Base-by-base conservation (phyloP, 208 protist species). In the Blastocrithidia nonstop region DNA sequence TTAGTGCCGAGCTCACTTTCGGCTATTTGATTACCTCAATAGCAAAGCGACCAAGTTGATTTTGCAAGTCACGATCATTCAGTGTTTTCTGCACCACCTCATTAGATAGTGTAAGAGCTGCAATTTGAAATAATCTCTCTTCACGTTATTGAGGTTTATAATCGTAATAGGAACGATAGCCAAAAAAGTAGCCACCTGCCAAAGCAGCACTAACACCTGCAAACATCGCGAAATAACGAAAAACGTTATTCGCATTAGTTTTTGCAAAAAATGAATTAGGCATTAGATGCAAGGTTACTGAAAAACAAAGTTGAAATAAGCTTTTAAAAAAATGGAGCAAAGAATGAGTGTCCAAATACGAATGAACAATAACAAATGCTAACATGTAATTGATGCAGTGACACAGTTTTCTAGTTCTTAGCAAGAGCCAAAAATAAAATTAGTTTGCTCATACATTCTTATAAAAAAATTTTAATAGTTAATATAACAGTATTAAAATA, bases 61-160 rank as follows among this genome's bases (percentile, higher is more conserved):
- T 35, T n/a, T 77, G 54, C 32, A 83, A 66, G 42, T 71, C 68
- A n/a, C 52, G 51, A 33, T 74, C 71, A 40, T 49, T 57, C 44
- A 68, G 56, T 29, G 54, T 72, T 40, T 60, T 63, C n/a, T 57
- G 33, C 13, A 88, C 56, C 4, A 87, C 71, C 37, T 76, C 69
- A 35, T 63, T 62, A 3, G 77, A 88, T n/a, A 92, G 65, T 3
- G 74, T 66, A 11, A 88, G 50, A 9, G 82, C 82, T 6, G 77
- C 71, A 8, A 91, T 28, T 32, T 71, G 73, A 7, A 91, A 23
- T 8, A 87, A 54, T 24, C 64, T 63, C n/a, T 71, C 63, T 40
- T 86, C 73, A n/a, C 65, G 37, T 13, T 47, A 45, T 46, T 41
- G 23, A 13, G 23, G 21, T 27, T 24, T 20, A 41, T 20, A 7